A percentile compares a stretch with the other conserved stretches of the same genome.
Evolutionary conservation across 768 basidiomycete genomes (phyloP).

Genomic region (Rhodotorula sphaerocarpa): DNA sequence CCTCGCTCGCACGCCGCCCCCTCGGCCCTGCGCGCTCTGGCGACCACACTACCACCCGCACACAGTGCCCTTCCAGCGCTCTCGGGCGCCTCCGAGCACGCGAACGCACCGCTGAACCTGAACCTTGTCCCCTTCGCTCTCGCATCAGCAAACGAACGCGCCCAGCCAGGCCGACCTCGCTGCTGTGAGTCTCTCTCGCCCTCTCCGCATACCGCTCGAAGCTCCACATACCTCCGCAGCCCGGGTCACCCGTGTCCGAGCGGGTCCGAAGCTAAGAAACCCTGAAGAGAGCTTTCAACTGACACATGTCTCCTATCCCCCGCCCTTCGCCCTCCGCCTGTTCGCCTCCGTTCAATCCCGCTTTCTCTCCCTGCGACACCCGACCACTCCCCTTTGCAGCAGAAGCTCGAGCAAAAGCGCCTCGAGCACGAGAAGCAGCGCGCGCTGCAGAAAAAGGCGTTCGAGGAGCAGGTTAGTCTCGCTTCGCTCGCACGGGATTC

Average conservation of each 20-base stretch:
- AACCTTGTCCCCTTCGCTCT: too few relatives aligned
- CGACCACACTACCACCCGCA: too few relatives aligned
- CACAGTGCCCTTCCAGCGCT: too few relatives aligned
- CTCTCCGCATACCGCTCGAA: not conserved
- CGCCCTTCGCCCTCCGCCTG: not conserved
- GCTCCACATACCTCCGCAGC: too few relatives aligned
- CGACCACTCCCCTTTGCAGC: not conserved
- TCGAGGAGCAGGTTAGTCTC: constrained; percentile 60
- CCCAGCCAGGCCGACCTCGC: constrained; percentile 8
- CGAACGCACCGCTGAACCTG: too few relatives aligned
- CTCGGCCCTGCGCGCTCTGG: too few relatives aligned
- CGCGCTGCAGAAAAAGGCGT: constrained; percentile 70
- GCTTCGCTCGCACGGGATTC: not conserved
- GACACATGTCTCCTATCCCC: not conserved
- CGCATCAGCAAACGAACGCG: not conserved
- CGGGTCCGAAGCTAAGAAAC: too few relatives aligned
- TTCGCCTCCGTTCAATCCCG: not conserved
- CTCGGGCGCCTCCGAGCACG: not conserved
- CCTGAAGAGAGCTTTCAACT: too few relatives aligned
- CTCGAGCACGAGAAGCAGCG: constrained; percentile 85
- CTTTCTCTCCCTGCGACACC: not conserved
- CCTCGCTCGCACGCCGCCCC: too few relatives aligned
- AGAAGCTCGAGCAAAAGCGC: constrained; percentile 86
- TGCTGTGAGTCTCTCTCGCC: not conserved
- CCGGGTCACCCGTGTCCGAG: too few relatives aligned